Evolutionary conservation across 306 rosid species (phyloP), one percentile per base, ranked within the genome.

Genomic region (Acacia confusa): DNA sequence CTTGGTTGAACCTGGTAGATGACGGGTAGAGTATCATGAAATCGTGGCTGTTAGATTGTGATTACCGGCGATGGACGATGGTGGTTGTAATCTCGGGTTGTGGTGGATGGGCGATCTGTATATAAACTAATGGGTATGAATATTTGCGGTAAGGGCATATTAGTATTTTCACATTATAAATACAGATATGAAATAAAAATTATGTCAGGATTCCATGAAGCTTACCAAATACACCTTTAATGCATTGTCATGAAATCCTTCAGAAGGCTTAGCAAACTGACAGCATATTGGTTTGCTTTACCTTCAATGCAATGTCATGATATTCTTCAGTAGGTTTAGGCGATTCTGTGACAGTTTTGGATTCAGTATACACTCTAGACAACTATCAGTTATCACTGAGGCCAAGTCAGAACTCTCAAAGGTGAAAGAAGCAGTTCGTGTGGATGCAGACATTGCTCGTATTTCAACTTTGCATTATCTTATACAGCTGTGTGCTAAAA

Each of bases 401-500:
- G 81, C 55, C 53, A 79, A 76, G 68, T 74, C 78, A 43, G 78
- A 65, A 20, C 63, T 28, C 68, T 30, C 81, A 71, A 50, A 77
- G 30, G 76, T 80, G 47, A 76, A 83, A 61, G 70, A 78, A 72
- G 69, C 66, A 75, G 80, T 79, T 83, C 79, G 40, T 30, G 38
- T 44, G 41, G 81, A 81, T 70, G 41, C 70, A 64, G 84, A 76
- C 47, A 67, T 58, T 77, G 19, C 83, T 53, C 86, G 30, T 66
- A 14, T 85, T 10, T 78, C 89, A 16, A 81, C 70, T 82, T 82
- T 93, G 86, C 97, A 90, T 32, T 69, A 73, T 57, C 44, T 84
- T 77, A 25, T 95, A 83, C 93, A 92, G 83, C 80, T 82, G 66
- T 90, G 86, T 85, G 91, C 91, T 7, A 86, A 87, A 78, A 78